Evolutionary conservation across 2,329 filamentous ascomycete species (phyloP).

Genomic region (Nannizzia gypsea): DNA sequence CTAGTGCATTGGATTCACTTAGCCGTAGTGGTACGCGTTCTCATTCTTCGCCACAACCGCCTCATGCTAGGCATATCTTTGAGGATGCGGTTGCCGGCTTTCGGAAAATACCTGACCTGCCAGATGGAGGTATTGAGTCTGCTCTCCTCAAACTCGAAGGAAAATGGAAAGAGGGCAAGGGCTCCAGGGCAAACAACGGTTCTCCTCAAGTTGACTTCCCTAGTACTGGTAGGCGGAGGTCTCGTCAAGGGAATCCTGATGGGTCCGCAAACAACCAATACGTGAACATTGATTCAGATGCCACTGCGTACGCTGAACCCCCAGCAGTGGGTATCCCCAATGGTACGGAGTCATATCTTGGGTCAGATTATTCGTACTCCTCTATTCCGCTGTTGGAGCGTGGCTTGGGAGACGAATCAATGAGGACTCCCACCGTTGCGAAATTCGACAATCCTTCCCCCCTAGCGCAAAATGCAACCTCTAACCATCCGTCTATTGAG

Average conservation of each 20-base stretch:
- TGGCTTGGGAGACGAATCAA: constrained; percentile 40
- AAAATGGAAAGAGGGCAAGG: constrained; percentile 49
- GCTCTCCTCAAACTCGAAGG: constrained; percentile 86
- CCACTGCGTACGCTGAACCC: not conserved
- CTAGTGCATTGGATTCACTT: constrained; percentile 30
- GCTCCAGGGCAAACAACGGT: too few relatives aligned
- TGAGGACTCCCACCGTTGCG: constrained; percentile 33
- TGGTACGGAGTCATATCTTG: constrained; percentile 34
- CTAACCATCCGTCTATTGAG: constrained; percentile 38
- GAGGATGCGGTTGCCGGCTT: constrained; percentile 79
- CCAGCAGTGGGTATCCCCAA: not conserved
- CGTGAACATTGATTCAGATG: not conserved
- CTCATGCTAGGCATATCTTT: constrained; percentile 57
- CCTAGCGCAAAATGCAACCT: constrained; percentile 8
- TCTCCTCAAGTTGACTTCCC: not conserved
- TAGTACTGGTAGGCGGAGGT: not conserved
- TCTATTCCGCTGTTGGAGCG: constrained; percentile 67
- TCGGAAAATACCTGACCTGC: constrained; percentile 77
- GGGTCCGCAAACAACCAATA: not conserved
- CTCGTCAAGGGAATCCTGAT: not conserved
- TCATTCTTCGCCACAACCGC: constrained; percentile 25
- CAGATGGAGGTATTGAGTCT: constrained; percentile 84
- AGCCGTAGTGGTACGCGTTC: constrained; percentile 38
- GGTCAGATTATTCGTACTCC: constrained; percentile 62
- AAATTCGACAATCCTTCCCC: not conserved